These are phyloP conservation scores for Tuber borchii DNA, from an alignment of 495 filamentous ascomycete genomes.

Conservation along the genomic window DNA sequence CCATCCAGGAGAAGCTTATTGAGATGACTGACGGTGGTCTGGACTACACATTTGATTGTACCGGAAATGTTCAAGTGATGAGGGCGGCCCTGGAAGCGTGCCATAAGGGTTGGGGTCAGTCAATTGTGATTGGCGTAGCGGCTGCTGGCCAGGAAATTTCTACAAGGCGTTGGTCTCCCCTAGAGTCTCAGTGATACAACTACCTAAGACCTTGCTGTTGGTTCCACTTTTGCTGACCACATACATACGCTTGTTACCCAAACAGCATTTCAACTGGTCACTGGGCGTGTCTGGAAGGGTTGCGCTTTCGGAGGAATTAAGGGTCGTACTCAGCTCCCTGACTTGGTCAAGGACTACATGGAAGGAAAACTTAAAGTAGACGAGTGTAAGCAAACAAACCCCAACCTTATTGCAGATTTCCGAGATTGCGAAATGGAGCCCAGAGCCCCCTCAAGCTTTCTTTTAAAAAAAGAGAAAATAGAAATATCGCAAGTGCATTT, in stretches of 20 bases:
- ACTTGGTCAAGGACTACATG: conserved; percentile 84
- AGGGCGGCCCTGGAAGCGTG: conserved; percentile 91
- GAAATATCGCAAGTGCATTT: background rate
- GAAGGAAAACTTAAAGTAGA: conserved; percentile 90
- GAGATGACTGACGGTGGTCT: conserved; percentile 99
- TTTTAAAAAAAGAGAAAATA: background rate
- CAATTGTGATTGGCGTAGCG: conserved; percentile 94
- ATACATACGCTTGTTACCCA: conserved; percentile 32
- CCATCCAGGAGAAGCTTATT: conserved; percentile 79
- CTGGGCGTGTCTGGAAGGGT: conserved; percentile 93
- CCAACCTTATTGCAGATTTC: background rate
- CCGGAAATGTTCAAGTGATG: conserved; percentile 94
- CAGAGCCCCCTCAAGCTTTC: too few relatives aligned
- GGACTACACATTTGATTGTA: conserved; percentile 99
- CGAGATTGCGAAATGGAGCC: background rate
- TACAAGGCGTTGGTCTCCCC: conserved; percentile 72
- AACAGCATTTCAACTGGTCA: conserved; percentile 95
- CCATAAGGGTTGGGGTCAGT: conserved; percentile 99
- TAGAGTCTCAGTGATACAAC: background rate
- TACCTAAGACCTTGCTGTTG: background rate
- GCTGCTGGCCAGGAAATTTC: conserved; percentile 95
- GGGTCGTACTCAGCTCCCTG: conserved; percentile 84
- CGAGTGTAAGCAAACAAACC: conserved; percentile 53
- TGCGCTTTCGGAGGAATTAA: conserved; percentile 98
- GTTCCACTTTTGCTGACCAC: conserved; percentile 11